These are phyloP conservation scores for Penicillium sp. DNA, from an alignment of 2,329 filamentous ascomycete species.

Conservation along the genomic window DNA sequence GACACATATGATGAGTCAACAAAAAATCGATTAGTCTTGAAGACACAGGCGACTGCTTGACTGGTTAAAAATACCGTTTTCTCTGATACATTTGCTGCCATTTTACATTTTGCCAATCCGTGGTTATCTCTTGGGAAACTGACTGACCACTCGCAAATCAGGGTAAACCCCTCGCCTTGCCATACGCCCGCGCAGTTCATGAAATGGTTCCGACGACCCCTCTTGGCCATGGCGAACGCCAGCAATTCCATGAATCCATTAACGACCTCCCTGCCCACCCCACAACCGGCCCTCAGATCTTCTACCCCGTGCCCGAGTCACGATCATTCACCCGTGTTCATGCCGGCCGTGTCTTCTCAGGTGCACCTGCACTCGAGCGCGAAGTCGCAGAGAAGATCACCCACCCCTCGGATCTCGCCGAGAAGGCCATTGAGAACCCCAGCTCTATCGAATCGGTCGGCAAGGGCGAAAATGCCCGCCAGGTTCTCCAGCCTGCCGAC, in stretches of 20 bases:
- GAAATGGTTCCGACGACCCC: slow-evolving; percentile 73
- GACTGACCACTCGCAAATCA: slow-evolving; percentile 37
- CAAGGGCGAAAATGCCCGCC: slow-evolving; percentile 41
- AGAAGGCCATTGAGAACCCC: slow-evolving; percentile 31
- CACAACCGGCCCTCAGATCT: slow-evolving; percentile 53
- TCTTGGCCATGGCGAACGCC: slow-evolving; percentile 38
- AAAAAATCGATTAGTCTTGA: slow-evolving; percentile 99
- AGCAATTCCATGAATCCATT: slow-evolving; percentile 54
- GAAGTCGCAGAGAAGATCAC: slow-evolving; percentile 18
- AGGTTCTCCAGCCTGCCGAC: slow-evolving; percentile 58
- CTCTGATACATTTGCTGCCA: slow-evolving; percentile 23
- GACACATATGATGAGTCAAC: slow-evolving; percentile 61
- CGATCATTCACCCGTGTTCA: slow-evolving; percentile 62
- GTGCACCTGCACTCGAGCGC: slow-evolving; percentile 37
- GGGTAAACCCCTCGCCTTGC: slow-evolving; percentile 70
- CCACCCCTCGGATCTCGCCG: slow-evolving; percentile 31
- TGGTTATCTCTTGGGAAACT: slow-evolving; percentile 13
- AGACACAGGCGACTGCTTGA: slow-evolving; percentile 62
- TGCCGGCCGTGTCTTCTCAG: slow-evolving; percentile 57
- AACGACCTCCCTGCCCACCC: slow-evolving; percentile 61
- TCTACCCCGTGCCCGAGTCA: slow-evolving; percentile 61
- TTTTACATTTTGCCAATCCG: not conserved
- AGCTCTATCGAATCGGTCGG: slow-evolving; percentile 41
- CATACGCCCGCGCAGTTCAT: slow-evolving; percentile 72
- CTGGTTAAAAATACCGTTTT: slow-evolving; percentile 60